phyloP scores from a whole-genome alignment of 345 rosid genomes.

The Eucalyptus shirleyi region DNA sequence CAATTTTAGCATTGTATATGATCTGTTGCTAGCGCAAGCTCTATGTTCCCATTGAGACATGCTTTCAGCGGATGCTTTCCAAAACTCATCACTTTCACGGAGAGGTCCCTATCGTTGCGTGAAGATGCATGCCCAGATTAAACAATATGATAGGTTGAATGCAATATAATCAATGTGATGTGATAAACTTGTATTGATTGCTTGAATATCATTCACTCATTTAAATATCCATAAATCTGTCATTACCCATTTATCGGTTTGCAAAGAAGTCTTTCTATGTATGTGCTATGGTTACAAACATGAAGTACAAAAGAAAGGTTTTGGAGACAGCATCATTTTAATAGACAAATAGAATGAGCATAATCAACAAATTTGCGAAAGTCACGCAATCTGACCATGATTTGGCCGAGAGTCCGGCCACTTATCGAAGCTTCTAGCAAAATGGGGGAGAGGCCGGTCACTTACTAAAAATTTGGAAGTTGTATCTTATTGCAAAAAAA shows the following conservation, averaged over 20 bases:
- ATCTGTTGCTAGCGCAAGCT: neutral
- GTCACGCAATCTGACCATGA: neutral
- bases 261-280: neutral
- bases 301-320: neutral
- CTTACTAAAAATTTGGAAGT: neutral
- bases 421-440: neutral
- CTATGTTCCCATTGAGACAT: neutral
- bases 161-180: neutral
- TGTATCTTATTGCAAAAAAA: neutral
- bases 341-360: neutral
- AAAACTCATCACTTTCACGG: neutral
- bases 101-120: neutral
- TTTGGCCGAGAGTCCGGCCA: neutral
- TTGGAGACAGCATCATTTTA: neutral
- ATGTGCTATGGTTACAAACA: neutral
- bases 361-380: too few species aligned
- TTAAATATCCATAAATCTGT: neutral
- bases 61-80: neutral
- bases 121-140: neutral
- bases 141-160: neutral
- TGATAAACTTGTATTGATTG: neutral
- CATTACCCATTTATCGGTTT: neutral
- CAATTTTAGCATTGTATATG: neutral
- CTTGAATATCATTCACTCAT: neutral
- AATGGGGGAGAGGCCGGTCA: neutral